Percentiles rank a stretch among this genome's conserved stretches.
Evolutionary conservation across 1,284 basidiomycete species (phyloP).

Genomic region (Peniophora sp.): DNA sequence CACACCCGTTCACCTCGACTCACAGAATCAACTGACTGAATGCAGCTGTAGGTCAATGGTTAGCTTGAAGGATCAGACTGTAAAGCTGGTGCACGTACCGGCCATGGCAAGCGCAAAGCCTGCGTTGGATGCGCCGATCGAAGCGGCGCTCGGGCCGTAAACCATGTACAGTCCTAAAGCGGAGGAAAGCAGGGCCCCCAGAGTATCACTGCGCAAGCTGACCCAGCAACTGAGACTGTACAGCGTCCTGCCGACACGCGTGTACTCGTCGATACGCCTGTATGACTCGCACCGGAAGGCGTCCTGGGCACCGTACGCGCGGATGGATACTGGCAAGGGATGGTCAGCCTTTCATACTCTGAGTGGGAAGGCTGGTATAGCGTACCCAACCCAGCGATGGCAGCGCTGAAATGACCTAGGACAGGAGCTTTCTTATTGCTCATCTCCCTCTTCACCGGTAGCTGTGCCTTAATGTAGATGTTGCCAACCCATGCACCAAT

Average conservation of each 20-base stretch:
- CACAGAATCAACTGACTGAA: slow-evolving; percentile 47
- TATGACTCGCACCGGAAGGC: slow-evolving; percentile 38
- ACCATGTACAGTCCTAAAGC: slow-evolving; percentile 46
- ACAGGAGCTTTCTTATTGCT: slow-evolving; percentile 62
- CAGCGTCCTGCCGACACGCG: slow-evolving; percentile 35
- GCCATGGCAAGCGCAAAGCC: slow-evolving; percentile 47
- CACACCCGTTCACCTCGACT: slow-evolving; percentile 53
- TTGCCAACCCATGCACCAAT: slow-evolving; percentile 39
- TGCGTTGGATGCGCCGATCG: slow-evolving; percentile 33
- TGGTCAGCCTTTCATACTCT: background rate
- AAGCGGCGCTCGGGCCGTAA: slow-evolving; percentile 31
- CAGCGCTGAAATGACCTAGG: slow-evolving; percentile 62
- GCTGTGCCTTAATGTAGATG: slow-evolving; percentile 63
- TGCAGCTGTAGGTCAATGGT: slow-evolving; percentile 37
- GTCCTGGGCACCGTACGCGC: slow-evolving; percentile 48
- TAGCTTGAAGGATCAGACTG: slow-evolving; percentile 24
- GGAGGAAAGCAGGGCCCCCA: slow-evolving; percentile 45
- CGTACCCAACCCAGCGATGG: slow-evolving; percentile 58
- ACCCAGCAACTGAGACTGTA: slow-evolving; percentile 45
- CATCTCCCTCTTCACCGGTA: slow-evolving; percentile 71
- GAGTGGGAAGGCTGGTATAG: background rate
- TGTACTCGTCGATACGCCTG: slow-evolving; percentile 38
- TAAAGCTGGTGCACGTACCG: slow-evolving; percentile 20
- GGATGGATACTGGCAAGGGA: slow-evolving; percentile 41
- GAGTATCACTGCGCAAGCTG: slow-evolving; percentile 40